These are phyloP conservation scores for Arbutus unedo DNA, from an alignment of 148 eudicot genomes.

Conservation along the genomic window DNA sequence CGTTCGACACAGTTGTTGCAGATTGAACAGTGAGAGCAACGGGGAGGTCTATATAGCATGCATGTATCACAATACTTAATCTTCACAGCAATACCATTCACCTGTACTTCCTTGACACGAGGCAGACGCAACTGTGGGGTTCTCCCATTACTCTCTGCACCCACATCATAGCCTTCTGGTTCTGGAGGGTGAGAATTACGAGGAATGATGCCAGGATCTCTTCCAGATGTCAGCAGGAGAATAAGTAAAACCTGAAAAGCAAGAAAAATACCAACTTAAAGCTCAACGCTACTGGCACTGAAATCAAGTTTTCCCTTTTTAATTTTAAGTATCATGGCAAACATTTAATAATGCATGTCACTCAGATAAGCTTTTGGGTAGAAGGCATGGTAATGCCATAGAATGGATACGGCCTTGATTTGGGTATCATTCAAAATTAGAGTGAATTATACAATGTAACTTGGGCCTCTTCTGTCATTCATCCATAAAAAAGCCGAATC, in stretches of 20 bases:
- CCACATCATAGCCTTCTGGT: constrained; percentile 77
- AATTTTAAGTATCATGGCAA: background rate
- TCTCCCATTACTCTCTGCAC: constrained; percentile 69
- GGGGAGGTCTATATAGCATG: constrained; percentile 98
- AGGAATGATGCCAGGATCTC: constrained; percentile 99
- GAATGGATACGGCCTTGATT: background rate
- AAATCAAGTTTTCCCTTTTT: background rate
- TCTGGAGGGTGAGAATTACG: constrained; percentile 96
- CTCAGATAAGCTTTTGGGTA: background rate
- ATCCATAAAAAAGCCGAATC: background rate
- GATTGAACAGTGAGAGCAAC: constrained; percentile 98
- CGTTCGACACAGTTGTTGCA: constrained; percentile 98
- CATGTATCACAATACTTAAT: constrained; percentile 99
- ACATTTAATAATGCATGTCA: background rate
- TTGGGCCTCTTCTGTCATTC: background rate
- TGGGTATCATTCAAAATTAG: background rate
- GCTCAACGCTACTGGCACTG: background rate
- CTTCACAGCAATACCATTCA: constrained; percentile 86
- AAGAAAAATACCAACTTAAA: constrained; percentile 13
- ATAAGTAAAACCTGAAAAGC: constrained; percentile 72
- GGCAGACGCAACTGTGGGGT: constrained; percentile 95
- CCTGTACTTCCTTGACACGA: constrained; percentile 93
- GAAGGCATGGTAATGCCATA: background rate
- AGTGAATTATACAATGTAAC: background rate
- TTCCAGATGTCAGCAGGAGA: constrained; percentile 80